These are phyloP conservation scores for Oryza punctata DNA, from an alignment of 176 grass and related monocot genomes.

Conservation along the genomic window DNA sequence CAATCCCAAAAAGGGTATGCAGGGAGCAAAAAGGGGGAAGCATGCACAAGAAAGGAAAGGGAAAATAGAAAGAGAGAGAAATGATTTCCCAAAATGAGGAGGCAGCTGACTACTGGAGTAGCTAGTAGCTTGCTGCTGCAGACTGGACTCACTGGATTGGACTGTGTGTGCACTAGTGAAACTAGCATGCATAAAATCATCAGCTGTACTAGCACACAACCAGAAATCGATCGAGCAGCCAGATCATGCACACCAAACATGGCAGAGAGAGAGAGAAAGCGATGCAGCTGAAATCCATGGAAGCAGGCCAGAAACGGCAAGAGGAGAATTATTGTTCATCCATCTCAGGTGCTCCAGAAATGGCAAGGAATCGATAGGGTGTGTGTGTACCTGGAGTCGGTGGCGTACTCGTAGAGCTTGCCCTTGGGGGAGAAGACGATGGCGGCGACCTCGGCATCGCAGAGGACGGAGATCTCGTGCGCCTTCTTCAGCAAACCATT, in stretches of 20 bases:
- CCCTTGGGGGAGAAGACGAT: slow-evolving; percentile 81
- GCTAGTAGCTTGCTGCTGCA: background rate
- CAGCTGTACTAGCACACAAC: slow-evolving; percentile 26
- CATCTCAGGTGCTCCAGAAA: background rate
- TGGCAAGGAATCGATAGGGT: background rate
- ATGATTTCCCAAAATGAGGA: slow-evolving; percentile 41
- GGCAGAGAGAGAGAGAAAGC: slow-evolving; percentile 10
- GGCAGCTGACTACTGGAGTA: slow-evolving; percentile 5
- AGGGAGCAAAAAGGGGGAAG: slow-evolving; percentile 1
- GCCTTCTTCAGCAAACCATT: slow-evolving; percentile 84
- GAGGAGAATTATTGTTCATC: background rate
- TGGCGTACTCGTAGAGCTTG: slow-evolving; percentile 82
- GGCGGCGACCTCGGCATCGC: slow-evolving; percentile 71
- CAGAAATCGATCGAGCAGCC: background rate
- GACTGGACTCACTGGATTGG: background rate
- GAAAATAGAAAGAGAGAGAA: background rate
- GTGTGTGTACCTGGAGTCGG: slow-evolving; percentile 14
- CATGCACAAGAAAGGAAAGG: slow-evolving; percentile 26
- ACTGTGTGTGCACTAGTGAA: background rate
- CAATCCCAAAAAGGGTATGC: slow-evolving; percentile 38
- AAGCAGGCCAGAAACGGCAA: slow-evolving; percentile 26
- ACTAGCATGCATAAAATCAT: background rate
- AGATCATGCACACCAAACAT: background rate
- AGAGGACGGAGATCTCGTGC: slow-evolving; percentile 86
- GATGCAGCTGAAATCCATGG: background rate